Percentiles rank a stretch among this genome's conserved stretches.
phyloP scores from a whole-genome alignment of 2,329 filamentous ascomycete species.

The Metarhizium sp. region DNA sequence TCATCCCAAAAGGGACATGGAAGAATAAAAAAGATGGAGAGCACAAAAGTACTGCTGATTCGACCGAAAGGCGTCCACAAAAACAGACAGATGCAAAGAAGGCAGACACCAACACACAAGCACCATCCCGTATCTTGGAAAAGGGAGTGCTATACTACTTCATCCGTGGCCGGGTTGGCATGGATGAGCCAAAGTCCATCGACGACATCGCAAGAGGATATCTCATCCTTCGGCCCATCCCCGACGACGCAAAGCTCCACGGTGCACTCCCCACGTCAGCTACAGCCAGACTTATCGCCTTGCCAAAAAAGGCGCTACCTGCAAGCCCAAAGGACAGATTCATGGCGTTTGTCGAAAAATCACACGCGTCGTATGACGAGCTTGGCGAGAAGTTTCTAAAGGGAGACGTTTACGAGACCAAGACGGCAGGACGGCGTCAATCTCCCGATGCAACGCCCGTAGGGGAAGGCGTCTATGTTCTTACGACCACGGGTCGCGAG shows the following conservation, averaged over 20 bases:
- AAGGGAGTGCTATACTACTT: constrained; percentile 92
- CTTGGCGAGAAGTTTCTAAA: constrained; percentile 66
- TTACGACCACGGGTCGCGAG: constrained; percentile 61
- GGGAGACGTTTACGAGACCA: constrained; percentile 61
- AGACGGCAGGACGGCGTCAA: constrained; percentile 61
- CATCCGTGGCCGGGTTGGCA: constrained; percentile 65
- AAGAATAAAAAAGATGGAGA: not conserved
- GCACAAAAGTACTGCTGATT: not conserved
- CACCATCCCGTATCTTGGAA: constrained; percentile 49
- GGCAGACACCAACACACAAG: not conserved
- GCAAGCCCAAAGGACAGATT: constrained; percentile 59
- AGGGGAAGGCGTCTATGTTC: constrained; percentile 79
- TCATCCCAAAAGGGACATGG: not conserved
- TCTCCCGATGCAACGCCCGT: constrained; percentile 61
- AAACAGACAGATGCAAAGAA: not conserved
- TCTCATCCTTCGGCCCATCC: constrained; percentile 68
- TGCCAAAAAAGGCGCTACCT: constrained; percentile 81
- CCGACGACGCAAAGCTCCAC: constrained; percentile 50
- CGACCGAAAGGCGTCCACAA: not conserved
- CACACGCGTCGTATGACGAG: constrained; percentile 52
- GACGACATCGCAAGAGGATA: constrained; percentile 69
- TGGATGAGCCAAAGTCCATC: constrained; percentile 59
- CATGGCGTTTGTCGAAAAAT: constrained; percentile 77
- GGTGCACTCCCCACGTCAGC: constrained; percentile 37
- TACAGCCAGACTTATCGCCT: constrained; percentile 62